These are phyloP conservation scores for Bryoerythrophyllum caledonicum DNA, from an alignment of 225 moss, liverwort and hornwort species.

Conservation along the genomic window DNA sequence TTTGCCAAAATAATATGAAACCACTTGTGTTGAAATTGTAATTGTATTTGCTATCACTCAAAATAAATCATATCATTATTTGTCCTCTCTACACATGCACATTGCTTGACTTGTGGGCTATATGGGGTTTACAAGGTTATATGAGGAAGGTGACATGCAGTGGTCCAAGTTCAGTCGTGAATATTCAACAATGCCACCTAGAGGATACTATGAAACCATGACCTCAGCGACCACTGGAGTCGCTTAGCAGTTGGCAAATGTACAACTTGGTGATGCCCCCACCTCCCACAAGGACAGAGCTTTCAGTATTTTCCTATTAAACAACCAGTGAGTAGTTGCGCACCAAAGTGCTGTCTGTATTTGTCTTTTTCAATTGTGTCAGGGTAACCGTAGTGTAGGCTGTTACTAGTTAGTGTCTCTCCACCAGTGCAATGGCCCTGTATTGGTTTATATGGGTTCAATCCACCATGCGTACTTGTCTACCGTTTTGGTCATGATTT, in stretches of 20 bases:
- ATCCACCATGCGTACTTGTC: background rate
- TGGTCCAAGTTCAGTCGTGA: too few relatives aligned
- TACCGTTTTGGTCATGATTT: background rate
- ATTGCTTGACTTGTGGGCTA: too few relatives aligned
- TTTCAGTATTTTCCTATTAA: background rate
- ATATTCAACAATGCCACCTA: slow-evolving; percentile 2
- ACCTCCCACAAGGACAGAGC: background rate
- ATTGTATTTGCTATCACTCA: too few relatives aligned
- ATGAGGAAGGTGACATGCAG: too few relatives aligned
- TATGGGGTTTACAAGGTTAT: too few relatives aligned
- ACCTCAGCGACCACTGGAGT: background rate
- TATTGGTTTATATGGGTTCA: background rate
- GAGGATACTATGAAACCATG: background rate
- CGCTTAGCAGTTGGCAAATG: background rate
- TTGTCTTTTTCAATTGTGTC: background rate
- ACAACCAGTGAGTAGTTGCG: background rate
- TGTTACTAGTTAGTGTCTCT: too few relatives aligned
- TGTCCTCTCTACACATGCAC: too few relatives aligned
- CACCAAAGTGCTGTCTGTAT: background rate
- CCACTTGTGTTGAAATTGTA: too few relatives aligned
- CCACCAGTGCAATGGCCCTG: background rate
- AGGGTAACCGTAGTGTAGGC: background rate
- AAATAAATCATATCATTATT: too few relatives aligned
- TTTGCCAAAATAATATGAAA: too few relatives aligned
- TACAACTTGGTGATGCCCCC: background rate